These are phyloP conservation scores for Physcia stellaris DNA, from an alignment of 495 filamentous ascomycete genomes.

Conservation along the genomic window DNA sequence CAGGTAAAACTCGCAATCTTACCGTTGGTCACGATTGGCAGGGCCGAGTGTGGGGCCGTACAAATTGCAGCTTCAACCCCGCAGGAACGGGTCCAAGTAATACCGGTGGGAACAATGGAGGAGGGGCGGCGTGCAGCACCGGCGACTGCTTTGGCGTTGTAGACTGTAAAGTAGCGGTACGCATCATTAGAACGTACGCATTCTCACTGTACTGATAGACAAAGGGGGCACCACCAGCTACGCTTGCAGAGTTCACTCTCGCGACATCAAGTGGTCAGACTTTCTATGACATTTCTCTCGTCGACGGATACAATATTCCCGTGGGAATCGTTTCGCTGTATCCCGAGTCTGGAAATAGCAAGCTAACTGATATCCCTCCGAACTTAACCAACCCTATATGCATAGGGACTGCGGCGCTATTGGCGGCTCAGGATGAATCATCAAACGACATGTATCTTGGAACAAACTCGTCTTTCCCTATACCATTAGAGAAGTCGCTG, in stretches of 20 bases:
- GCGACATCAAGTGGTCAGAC: conserved; percentile 42
- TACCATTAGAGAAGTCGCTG: conserved; percentile 44
- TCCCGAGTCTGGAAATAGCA: conserved; percentile 33
- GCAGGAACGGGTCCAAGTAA: conserved; percentile 37
- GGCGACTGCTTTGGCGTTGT: conserved; percentile 61
- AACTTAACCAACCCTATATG: conserved; percentile 63
- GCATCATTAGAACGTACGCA: conserved; percentile 11
- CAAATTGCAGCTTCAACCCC: conserved; percentile 61
- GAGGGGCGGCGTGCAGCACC: conserved; percentile 47
- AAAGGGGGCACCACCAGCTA: conserved; percentile 51
- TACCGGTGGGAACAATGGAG: conserved; percentile 24
- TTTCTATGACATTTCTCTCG: conserved; percentile 74
- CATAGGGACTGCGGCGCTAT: conserved; percentile 47
- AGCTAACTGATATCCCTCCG: conserved; percentile 44
- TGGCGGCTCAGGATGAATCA: conserved; percentile 26
- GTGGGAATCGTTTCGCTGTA: conserved; percentile 51
- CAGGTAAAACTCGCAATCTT: conserved; percentile 34
- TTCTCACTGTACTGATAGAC: conserved; percentile 13
- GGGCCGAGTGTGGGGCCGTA: conserved; percentile 67
- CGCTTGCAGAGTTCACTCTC: conserved; percentile 65
- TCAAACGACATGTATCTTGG: conserved; percentile 21
- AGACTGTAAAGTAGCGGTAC: conserved; percentile 48
- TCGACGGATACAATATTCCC: conserved; percentile 74
- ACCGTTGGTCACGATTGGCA: conserved; percentile 58
- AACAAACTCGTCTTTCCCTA: conserved; percentile 42